Conservation (phyloP, 176 grass and related monocot genomes). For the Avena atlantica region DNA sequence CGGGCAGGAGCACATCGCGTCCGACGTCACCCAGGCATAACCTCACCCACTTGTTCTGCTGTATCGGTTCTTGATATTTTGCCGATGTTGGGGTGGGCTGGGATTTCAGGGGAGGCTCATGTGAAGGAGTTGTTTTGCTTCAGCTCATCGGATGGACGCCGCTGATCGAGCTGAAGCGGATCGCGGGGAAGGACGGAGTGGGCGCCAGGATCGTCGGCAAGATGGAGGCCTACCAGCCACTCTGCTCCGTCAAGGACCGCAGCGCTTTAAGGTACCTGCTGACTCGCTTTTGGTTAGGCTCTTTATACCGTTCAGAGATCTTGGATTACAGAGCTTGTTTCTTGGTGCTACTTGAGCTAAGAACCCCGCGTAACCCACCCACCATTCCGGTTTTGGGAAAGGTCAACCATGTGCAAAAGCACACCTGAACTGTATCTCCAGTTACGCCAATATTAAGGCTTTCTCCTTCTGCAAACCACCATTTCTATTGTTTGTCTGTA, state of each 20-base stretch:
- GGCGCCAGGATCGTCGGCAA: constrained; percentile 62
- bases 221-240: constrained; percentile 75
- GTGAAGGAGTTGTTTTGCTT: neutral
- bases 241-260: constrained; percentile 82
- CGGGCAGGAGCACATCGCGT: constrained; percentile 38
- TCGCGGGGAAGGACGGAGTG: constrained; percentile 56
- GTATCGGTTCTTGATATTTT: neutral
- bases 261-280: constrained; percentile 58
- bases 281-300: neutral
- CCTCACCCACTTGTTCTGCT: neutral
- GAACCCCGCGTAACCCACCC: neutral
- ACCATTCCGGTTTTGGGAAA: neutral
- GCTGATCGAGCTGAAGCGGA: constrained; percentile 62
- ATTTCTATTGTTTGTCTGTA: neutral
- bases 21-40: constrained; percentile 37
- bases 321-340: neutral
- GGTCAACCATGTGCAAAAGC: neutral
- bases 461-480: neutral
- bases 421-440: neutral
- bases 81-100: neutral
- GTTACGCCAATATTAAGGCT: neutral
- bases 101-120: neutral
- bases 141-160: constrained; percentile 90
- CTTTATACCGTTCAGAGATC: neutral
- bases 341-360: neutral